phyloP scores from a whole-genome alignment of 2,329 filamentous ascomycete species.

The Alternaria atra region DNA sequence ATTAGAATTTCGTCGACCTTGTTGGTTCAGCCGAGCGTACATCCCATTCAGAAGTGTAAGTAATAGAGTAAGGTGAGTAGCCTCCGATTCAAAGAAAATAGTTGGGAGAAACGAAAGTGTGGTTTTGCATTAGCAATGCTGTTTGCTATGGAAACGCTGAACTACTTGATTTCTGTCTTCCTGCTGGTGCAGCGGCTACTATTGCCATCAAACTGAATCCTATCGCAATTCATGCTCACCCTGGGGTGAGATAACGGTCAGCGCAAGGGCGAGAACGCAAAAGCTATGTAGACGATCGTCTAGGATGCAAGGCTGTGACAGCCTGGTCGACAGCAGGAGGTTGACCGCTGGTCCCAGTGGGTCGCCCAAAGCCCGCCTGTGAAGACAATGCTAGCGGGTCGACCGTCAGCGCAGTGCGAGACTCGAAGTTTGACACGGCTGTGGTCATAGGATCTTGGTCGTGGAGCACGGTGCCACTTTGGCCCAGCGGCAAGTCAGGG shows the following conservation, averaged over 20 bases:
- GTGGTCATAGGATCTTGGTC: conserved; percentile 48
- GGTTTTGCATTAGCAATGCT: not conserved
- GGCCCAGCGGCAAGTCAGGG: conserved; percentile 9
- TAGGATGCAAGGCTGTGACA: not conserved
- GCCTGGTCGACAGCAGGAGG: not conserved
- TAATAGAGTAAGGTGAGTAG: not conserved
- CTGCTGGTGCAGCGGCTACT: not conserved
- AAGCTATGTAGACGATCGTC: not conserved
- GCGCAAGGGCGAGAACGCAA: not conserved
- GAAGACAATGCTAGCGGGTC: conserved; percentile 10
- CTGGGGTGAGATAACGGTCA: not conserved
- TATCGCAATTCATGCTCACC: not conserved
- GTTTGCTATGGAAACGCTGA: not conserved
- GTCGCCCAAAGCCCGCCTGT: not conserved
- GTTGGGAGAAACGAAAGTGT: not conserved
- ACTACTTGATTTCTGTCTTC: not conserved
- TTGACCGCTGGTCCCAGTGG: not conserved
- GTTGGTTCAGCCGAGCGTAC: too few relatives aligned
- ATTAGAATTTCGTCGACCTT: too few relatives aligned
- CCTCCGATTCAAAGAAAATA: not conserved
- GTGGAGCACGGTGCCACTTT: conserved; percentile 18
- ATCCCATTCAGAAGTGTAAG: too few relatives aligned
- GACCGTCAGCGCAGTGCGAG: conserved; percentile 41
- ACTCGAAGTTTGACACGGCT: conserved; percentile 46
- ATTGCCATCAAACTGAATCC: not conserved